Evolutionary conservation across 1,284 basidiomycete species (phyloP).

Genomic region (Caloboletus firmus): DNA sequence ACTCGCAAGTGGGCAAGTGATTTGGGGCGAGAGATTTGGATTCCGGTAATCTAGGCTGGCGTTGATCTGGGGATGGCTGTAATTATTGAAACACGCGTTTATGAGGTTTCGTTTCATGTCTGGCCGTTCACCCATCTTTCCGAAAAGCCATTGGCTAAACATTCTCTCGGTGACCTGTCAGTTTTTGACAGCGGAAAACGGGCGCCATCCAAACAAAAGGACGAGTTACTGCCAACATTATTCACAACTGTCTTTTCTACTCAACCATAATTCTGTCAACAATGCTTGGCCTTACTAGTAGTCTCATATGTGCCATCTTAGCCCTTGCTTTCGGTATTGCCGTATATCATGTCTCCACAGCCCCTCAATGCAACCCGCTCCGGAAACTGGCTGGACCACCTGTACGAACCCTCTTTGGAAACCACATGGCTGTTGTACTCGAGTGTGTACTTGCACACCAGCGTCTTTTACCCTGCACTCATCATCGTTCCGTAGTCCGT

Average conservation of each 20-base stretch:
- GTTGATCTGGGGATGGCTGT: neutral
- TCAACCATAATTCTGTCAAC: no score
- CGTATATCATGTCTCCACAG: constrained; percentile 38
- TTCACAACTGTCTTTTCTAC: neutral
- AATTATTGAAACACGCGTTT: no score
- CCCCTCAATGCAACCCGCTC: constrained; percentile 51
- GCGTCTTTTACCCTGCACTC: neutral
- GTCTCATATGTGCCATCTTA: constrained; percentile 27
- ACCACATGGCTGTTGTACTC: constrained; percentile 55
- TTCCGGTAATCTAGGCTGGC: no score
- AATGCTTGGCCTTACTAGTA: constrained; percentile 7
- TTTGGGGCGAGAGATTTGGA: neutral
- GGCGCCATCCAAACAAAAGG: neutral
- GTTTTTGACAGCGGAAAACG: neutral
- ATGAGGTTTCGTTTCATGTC: neutral
- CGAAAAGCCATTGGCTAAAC: neutral
- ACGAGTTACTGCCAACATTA: neutral
- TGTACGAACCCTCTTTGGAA: constrained; percentile 45
- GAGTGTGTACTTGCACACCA: constrained; percentile 44
- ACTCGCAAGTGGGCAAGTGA: no score
- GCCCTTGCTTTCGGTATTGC: constrained; percentile 25
- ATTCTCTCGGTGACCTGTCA: neutral
- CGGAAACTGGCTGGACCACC: constrained; percentile 60
- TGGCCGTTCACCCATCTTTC: neutral
- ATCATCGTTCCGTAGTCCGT: constrained; percentile 45